phyloP scores from a whole-genome alignment of 176 grass and related monocot genomes.

The Bonia amplexicaulis region DNA sequence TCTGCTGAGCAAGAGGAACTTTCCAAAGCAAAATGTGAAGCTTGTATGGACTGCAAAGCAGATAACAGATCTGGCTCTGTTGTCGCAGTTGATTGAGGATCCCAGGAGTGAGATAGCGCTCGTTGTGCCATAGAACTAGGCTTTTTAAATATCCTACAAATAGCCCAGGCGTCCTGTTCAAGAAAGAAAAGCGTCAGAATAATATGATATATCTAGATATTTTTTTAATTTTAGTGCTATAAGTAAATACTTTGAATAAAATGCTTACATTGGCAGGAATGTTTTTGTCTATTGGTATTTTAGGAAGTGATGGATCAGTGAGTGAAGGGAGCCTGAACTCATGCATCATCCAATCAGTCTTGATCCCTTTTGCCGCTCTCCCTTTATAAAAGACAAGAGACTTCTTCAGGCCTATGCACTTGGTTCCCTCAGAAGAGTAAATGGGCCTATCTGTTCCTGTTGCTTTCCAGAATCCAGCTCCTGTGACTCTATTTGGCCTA shows the following conservation, averaged over 20 bases:
- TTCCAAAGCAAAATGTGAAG: slow-evolving; percentile 47
- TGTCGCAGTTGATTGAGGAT: slow-evolving; percentile 27
- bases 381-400: slow-evolving; percentile 93
- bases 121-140: slow-evolving; percentile 66
- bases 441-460: slow-evolving; percentile 90
- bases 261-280: slow-evolving; percentile 62
- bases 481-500: slow-evolving; percentile 79
- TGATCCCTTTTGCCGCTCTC: slow-evolving; percentile 70
- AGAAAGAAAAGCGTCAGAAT: slow-evolving; percentile 17
- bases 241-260: slow-evolving; percentile 9
- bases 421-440: slow-evolving; percentile 77
- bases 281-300: slow-evolving; percentile 63
- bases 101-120: slow-evolving; percentile 56
- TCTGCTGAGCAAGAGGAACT: slow-evolving; percentile 46
- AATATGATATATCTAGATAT: background rate
- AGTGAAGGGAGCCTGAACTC: slow-evolving; percentile 86
- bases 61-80: slow-evolving; percentile 40
- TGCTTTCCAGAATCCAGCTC: slow-evolving; percentile 93
- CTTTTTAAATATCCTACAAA: slow-evolving; percentile 90
- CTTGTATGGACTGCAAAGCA: slow-evolving; percentile 30
- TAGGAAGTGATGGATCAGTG: slow-evolving; percentile 45
- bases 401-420: slow-evolving; percentile 89
- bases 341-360: slow-evolving; percentile 98
- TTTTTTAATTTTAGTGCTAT: background rate
- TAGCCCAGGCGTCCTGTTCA: slow-evolving; percentile 79